Base-by-base conservation (phyloP, 352 stramenopile species). In the Blastocystis hominis region DNA sequence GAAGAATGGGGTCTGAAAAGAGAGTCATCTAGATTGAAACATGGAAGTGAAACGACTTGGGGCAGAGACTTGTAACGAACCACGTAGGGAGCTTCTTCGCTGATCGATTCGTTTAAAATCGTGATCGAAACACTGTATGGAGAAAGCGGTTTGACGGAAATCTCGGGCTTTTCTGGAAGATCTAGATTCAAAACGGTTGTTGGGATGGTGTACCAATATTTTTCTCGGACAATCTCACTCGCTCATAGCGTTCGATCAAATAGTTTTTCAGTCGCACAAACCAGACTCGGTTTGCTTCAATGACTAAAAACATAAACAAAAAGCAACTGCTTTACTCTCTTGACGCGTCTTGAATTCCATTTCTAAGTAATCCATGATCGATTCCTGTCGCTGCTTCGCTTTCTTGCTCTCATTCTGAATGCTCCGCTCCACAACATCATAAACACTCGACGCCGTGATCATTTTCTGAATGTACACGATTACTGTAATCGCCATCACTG, bases 381-480 rank as follows among this genome's bases (percentile, higher is more conserved):
- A 42, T 24, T 64, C 50, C 9, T 53, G 4, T 64, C 42, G 20
- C 24, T 84, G 66, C 50, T 55, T 10, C 0, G 15, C 72, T 30
- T 69, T 84, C 15, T 38, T 53, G 24, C 50, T 24, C 44, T 84
- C 72, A 5, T 56, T 44, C 20, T 61, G 50, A 2, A 84, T 84
- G n/a, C 55, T 64, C 9, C 62, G 34, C 44, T 34, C 50, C 7
- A 84, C 72, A 15, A 84, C 3, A 40, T 64, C 47, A 64, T 84
- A 84, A 7, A 47, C 44, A 50, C 9, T 46, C 30, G 72, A 84
- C 38, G 34, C 42, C 10, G 20, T 66, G 50, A 84, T 84, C 72
- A 84, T 84, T 53, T 69, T 64, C 61, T 87, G 77, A 30, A 87
- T 66, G 36, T 87, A 87, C 15, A 87, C 30, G 15, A 87, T 24